Evolutionary conservation across 169 alveolate species (phyloP).

Genomic region (Plasmodium coatneyi): DNA sequence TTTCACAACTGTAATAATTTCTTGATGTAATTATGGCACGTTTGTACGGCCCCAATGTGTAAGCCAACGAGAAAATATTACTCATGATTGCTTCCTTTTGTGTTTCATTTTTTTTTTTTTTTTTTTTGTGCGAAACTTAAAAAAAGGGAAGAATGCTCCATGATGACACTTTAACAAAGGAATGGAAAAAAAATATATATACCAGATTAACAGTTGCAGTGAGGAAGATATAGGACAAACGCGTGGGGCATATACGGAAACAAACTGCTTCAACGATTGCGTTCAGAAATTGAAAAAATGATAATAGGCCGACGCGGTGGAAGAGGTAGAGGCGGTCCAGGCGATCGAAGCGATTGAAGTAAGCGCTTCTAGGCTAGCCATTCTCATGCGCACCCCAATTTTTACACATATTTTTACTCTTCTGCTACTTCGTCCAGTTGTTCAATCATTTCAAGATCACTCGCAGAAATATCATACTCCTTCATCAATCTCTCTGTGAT

Average conservation of each 20-base stretch:
- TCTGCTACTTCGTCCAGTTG: slow-evolving; percentile 37
- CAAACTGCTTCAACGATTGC: not conserved
- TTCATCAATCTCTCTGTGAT: slow-evolving; percentile 70
- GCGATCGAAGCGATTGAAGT: too few species aligned
- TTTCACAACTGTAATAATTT: not conserved
- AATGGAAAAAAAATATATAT: not conserved
- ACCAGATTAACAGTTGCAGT: not conserved
- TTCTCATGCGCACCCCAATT: not conserved
- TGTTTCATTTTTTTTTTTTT: not conserved
- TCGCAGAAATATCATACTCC: slow-evolving; percentile 59
- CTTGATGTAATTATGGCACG: not conserved
- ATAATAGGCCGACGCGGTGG: not conserved
- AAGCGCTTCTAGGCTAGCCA: not conserved
- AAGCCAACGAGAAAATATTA: not conserved
- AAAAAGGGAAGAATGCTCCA: not conserved
- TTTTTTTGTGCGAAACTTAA: not conserved
- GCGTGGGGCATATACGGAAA: not conserved
- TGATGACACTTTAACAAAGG: not conserved
- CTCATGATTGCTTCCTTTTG: not conserved
- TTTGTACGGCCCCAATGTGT: not conserved
- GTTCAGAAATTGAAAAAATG: not conserved
- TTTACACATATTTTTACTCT: slow-evolving; percentile 15
- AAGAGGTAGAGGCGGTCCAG: not conserved
- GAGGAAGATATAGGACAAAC: not conserved
- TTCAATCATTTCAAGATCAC: slow-evolving; percentile 73